Conservation (phyloP, 1,284 basidiomycete species). For the Stereum hirsutum region DNA sequence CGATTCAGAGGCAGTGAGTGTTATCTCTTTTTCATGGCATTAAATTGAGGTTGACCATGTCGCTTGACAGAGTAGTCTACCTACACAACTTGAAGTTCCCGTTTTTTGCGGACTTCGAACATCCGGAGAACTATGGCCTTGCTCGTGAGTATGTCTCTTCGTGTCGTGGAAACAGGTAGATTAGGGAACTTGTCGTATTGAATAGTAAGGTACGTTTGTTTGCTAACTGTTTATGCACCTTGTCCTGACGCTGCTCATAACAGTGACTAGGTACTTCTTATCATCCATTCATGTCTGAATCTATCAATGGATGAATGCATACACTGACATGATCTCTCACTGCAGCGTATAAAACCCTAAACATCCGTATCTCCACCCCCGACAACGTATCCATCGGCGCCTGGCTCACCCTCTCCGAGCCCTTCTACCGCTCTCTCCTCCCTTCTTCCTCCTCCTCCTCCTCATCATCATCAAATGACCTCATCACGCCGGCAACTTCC, state of each 20-base stretch:
- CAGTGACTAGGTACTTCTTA: too few relatives aligned
- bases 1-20: conserved; percentile 61
- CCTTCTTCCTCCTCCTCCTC: too few relatives aligned
- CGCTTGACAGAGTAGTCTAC: conserved; percentile 39
- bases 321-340: too few relatives aligned
- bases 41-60: background rate
- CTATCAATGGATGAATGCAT: too few relatives aligned
- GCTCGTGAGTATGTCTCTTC: too few relatives aligned
- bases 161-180: too few relatives aligned
- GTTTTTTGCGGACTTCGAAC: conserved; percentile 49
- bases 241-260: conserved; percentile 1
- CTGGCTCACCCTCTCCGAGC: conserved; percentile 82
- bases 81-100: conserved; percentile 65
- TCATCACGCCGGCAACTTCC: too few relatives aligned
- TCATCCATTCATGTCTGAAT: too few relatives aligned
- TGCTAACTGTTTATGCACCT: background rate
- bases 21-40: conserved; percentile 3
- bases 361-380: conserved; percentile 59
- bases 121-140: conserved; percentile 72
- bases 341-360: conserved; percentile 71
- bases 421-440: conserved; percentile 47
- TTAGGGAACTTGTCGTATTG: too few relatives aligned
- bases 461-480: too few relatives aligned
- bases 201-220: too few relatives aligned
- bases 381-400: conserved; percentile 80